Evolutionary conservation across 345 rosid species (phyloP), one percentile per base, ranked within the genome.

Genomic region (Viola odorata): DNA sequence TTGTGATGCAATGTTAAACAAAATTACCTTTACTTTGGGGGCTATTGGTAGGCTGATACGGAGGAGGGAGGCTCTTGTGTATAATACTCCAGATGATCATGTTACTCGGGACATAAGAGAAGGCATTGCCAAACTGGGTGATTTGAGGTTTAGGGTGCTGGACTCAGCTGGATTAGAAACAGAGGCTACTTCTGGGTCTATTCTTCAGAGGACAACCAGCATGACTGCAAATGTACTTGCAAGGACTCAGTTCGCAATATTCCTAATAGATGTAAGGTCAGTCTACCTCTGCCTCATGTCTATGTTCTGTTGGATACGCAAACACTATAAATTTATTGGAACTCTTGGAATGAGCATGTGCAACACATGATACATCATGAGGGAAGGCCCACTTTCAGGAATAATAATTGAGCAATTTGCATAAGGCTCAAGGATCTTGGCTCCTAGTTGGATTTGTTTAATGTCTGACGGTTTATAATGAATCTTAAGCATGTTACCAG

Each of bases 111-210:
- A 94, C 77, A 84, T 94, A 53, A 75, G 97, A 78, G 90, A 94
- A 72, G 99, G 97, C 60, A 60, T 94, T 71, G 99, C 99, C 14
- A 94, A 90, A 72, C 63, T 94, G 75, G 91, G 83, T 61, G 85
- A 88, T 71, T 70, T 94, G 73, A 70, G 97, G 75, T 90, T 94
- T 45, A 85, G 60, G 53, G 99, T 90, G 5, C 70, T 94, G 77
- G 97, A 94, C 68, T 94, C 99, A 16, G 99, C 97, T 70, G 99
- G 99, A 57, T 78, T 94, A 40, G 99, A 94, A 80, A 84, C 95
- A 5, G 98, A 87, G 62, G 97, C 86, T 5, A 61, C 91, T 66
- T 82, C 96, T 0, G 96, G 95, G 53, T 86, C 97, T 61, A 89
- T 94, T 73, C 89, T 94, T 5, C 82, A 82, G 56, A 82, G 97